Conservation (phyloP, 495 filamentous ascomycete species). For the Aspergillus sparsus region DNA sequence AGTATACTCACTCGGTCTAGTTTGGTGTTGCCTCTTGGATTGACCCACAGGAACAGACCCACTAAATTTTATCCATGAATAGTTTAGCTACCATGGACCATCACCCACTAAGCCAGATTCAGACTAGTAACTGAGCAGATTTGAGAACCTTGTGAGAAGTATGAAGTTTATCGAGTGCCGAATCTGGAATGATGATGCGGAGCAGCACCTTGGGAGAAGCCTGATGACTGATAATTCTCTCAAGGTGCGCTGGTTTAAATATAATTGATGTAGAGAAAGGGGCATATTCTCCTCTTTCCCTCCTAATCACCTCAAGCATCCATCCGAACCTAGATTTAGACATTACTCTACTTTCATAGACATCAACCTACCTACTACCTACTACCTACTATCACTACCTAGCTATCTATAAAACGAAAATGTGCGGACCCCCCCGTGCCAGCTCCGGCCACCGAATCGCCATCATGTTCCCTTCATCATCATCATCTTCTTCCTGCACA, state of each 20-base stretch:
- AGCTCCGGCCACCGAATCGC: conserved; percentile 27
- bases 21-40: too few relatives aligned
- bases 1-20: too few relatives aligned
- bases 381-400: too few relatives aligned
- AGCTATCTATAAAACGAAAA: conserved; percentile 2
- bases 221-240: conserved; percentile 20
- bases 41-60: neutral
- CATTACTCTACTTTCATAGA: neutral
- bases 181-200: neutral
- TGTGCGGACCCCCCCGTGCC: conserved; percentile 22
- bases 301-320: neutral
- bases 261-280: neutral
- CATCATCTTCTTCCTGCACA: conserved; percentile 22
- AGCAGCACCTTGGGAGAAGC: conserved; percentile 3
- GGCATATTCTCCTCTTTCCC: neutral
- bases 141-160: conserved; percentile 20
- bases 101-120: conserved; percentile 4
- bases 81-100: too few relatives aligned
- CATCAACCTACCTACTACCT: too few relatives aligned
- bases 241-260: neutral
- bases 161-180: neutral
- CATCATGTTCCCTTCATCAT: conserved; percentile 33
- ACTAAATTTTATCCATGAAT: too few relatives aligned
- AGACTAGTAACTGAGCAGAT: conserved; percentile 19
- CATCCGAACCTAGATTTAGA: neutral